phyloP scores from a whole-genome alignment of 2,329 filamentous ascomycete species.

The Talaromyces albobiverticillius region DNA sequence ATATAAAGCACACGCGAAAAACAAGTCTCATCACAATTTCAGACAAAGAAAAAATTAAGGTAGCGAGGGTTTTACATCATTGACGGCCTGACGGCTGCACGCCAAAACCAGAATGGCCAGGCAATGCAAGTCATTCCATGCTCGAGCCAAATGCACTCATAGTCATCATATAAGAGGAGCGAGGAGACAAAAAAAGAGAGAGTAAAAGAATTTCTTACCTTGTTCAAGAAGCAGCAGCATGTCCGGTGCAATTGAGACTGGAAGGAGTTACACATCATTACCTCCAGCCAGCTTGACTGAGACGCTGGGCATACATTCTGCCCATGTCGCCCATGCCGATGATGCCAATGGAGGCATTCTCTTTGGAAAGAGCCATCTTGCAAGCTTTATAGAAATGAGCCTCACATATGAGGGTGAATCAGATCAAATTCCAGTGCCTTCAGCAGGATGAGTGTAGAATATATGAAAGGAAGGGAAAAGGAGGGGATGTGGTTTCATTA shows the following conservation, averaged over 20 bases:
- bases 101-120: slow-evolving; percentile 73
- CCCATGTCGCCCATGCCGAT: slow-evolving; percentile 99
- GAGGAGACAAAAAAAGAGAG: slow-evolving; percentile 1
- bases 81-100: slow-evolving; percentile 64
- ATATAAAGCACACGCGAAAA: background rate
- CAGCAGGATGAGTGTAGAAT: too few species aligned
- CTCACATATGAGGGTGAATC: slow-evolving; percentile 12
- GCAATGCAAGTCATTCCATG: slow-evolving; percentile 64
- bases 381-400: slow-evolving; percentile 1
- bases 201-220: background rate
- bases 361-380: slow-evolving; percentile 48
- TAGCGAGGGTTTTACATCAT: slow-evolving; percentile 99
- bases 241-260: slow-evolving; percentile 31
- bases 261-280: slow-evolving; percentile 50
- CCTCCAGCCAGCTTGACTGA: slow-evolving; percentile 95
- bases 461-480: background rate
- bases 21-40: slow-evolving; percentile 46
- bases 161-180: slow-evolving; percentile 76
- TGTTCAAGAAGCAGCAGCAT: background rate
- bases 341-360: slow-evolving; percentile 78
- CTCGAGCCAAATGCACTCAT: slow-evolving; percentile 99
- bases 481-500: too few species aligned
- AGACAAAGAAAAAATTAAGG: slow-evolving; percentile 84
- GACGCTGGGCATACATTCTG: slow-evolving; percentile 89
- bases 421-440: background rate